These are phyloP conservation scores for Xylaria polymorpha DNA, from an alignment of 2,329 filamentous ascomycete genomes.

Conservation along the genomic window DNA sequence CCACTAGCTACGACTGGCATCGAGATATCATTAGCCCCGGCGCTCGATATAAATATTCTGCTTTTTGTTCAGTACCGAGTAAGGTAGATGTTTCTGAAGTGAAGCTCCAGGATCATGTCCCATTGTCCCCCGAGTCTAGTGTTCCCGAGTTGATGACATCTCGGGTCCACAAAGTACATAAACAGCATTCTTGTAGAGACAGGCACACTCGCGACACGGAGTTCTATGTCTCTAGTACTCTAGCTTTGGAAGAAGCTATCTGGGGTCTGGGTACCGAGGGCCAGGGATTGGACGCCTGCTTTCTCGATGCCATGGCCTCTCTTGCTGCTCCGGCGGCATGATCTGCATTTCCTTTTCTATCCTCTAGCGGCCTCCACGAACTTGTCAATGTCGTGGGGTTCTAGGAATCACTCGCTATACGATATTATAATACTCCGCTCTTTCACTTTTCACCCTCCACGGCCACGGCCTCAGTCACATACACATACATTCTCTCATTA, in stretches of 20 bases:
- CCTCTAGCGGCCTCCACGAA: not conserved
- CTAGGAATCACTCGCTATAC: conserved; percentile 15
- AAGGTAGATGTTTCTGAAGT: not conserved
- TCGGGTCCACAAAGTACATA: not conserved
- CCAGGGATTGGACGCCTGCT: not conserved
- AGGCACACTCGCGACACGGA: conserved; percentile 36
- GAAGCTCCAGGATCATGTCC: not conserved
- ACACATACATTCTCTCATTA: conserved; percentile 21
- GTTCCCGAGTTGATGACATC: not conserved
- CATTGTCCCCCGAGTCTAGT: not conserved
- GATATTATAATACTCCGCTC: conserved; percentile 17
- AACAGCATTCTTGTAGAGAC: conserved; percentile 29
- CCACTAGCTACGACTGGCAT: conserved; percentile 23
- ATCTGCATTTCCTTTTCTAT: not conserved
- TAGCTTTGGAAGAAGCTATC: conserved; percentile 10
- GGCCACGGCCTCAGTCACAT: not conserved
- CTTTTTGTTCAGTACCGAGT: not conserved
- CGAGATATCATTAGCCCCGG: conserved; percentile 13
- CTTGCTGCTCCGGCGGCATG: conserved; percentile 12
- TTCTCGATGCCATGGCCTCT: not conserved
- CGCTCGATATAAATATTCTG: not conserved
- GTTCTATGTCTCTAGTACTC: not conserved
- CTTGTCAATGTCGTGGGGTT: not conserved
- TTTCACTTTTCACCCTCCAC: conserved; percentile 5
- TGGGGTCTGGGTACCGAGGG: not conserved